Conservation (phyloP, 208 protist genomes). For the Borovskyia barvae region DNA sequence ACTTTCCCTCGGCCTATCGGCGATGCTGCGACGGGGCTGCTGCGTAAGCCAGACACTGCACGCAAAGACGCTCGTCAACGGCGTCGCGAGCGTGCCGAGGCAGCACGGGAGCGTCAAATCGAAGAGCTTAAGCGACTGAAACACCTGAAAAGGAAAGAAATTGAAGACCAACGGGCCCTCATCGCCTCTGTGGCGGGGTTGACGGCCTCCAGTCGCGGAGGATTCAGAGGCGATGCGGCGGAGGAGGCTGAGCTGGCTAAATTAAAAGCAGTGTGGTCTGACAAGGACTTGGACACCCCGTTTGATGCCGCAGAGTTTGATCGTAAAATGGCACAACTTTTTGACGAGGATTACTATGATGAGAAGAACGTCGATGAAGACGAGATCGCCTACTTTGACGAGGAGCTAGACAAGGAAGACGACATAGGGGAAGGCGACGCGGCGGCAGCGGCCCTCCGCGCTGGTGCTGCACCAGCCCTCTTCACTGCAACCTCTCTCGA, state of each 20-base stretch:
- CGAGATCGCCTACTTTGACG: constrained; percentile 86
- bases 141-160: constrained; percentile 87
- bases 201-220: not conserved
- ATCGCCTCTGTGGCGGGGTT: constrained; percentile 63
- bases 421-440: constrained; percentile 9
- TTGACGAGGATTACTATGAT: constrained; percentile 88
- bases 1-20: constrained; percentile 82
- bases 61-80: constrained; percentile 84
- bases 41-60: constrained; percentile 65
- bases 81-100: constrained; percentile 66
- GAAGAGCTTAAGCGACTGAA: constrained; percentile 91
- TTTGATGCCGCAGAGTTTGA: constrained; percentile 88
- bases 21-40: constrained; percentile 57
- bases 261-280: constrained; percentile 66
- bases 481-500: constrained; percentile 58
- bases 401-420: constrained; percentile 54
- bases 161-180: constrained; percentile 75
- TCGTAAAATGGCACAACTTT: constrained; percentile 83
- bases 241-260: constrained; percentile 56
- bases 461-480: constrained; percentile 35
- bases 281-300: constrained; percentile 80
- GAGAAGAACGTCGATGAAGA: constrained; percentile 83
- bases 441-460: constrained; percentile 20
- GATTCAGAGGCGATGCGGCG: constrained; percentile 25
- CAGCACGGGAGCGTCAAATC: constrained; percentile 57